Base-by-base conservation (phyloP, 1,139 yeast genomes). In the Wickerhamomyces sp. region DNA sequence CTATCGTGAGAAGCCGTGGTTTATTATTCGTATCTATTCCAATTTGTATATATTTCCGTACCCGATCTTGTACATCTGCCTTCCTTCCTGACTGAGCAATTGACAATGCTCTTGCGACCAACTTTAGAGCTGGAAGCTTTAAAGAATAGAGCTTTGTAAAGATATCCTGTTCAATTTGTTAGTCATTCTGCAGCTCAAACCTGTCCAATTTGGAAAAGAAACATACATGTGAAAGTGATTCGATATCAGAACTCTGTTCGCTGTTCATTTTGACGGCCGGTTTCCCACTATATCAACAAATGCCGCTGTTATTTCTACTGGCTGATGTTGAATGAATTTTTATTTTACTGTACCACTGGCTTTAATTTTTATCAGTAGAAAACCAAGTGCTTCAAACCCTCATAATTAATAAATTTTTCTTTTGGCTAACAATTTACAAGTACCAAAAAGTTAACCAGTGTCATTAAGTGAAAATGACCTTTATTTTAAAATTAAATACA, bases 51-150 rank as follows among this genome's bases (percentile, higher is more conserved):
- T 61, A 70, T 13, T 60, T 60, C 35, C 60, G 57, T 13, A 79
- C 55, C 34, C 82, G 60, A 20, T 70, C 74, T 36, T 68, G 67
- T 14, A 79, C 52, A 26, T 76, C 81, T 12, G 67, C 66, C 54
- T 78, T 79, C 31, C 72, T 60, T 1, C 86, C 86, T 4, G 68
- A 50, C 6, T 67, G 52, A 1, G 72, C 60, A 14, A 77, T 56
- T 2, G 70, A 72, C 21, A 77, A 51, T 3, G 76, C 52, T 36
- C 74, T 60, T 30, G 76, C 70, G 1, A 77, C 51, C 26, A 59
- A 67, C 55, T 75, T 79, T 46, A 71, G 61, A 41, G 60, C 66
- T 0, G 58, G 46, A 8, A 59, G 54, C 31, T 54, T 50, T 27
- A 60, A 38, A 5, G 43, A 28, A 28, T 22, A 39, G 26, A 44